A percentile compares a stretch with the other conserved stretches of the same genome.
Conservation (phyloP, 1,284 basidiomycete genomes). For the Rhizoctonia solani region DNA sequence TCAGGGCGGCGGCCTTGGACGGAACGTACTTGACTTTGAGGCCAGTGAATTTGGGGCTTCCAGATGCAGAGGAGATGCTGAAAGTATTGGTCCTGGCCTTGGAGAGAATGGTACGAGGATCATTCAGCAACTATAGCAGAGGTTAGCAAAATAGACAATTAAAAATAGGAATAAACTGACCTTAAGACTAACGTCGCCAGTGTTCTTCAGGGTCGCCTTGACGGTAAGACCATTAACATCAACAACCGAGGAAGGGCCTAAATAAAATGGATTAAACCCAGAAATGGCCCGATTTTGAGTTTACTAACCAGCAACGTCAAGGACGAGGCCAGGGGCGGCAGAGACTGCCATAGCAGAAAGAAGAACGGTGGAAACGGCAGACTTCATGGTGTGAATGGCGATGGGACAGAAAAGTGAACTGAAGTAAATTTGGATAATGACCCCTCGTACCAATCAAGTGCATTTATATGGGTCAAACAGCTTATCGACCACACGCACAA, state of each 20-base stretch:
- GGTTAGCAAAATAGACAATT: background rate
- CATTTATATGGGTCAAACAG: constrained; percentile 3
- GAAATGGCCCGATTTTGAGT: background rate
- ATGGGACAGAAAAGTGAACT: background rate
- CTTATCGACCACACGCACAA: background rate
- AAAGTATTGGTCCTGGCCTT: constrained; percentile 53
- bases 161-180: background rate
- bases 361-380: background rate
- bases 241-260: constrained; percentile 47
- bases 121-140: background rate
- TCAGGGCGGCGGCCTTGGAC: constrained; percentile 1
- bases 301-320: background rate
- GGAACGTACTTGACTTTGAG: constrained; percentile 26
- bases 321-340: constrained; percentile 5
- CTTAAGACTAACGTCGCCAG: constrained; percentile 15
- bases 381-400: constrained; percentile 7
- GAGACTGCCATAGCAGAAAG: constrained; percentile 7
- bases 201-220: constrained; percentile 19
- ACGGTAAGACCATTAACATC: background rate
- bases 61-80: constrained; percentile 42
- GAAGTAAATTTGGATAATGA: no score
- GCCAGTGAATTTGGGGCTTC: constrained; percentile 12
- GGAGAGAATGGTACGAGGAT: constrained; percentile 38
- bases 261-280: background rate
- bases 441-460: no score